Conservation (phyloP, 257 asterid species). For the Asclepias syriaca region DNA sequence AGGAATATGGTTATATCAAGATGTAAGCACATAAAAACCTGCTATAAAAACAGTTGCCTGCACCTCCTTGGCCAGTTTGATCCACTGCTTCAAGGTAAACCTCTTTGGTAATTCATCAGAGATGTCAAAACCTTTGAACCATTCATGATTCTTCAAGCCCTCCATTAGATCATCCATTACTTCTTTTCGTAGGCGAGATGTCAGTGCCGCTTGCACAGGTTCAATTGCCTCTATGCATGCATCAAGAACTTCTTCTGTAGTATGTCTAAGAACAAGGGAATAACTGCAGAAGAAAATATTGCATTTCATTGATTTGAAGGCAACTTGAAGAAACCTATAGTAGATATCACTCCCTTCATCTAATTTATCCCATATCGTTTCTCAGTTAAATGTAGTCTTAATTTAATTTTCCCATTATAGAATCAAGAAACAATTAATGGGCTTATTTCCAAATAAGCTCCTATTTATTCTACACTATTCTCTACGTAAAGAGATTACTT, state of each 20-base stretch:
- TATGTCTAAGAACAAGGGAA: slow-evolving; percentile 85
- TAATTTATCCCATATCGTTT: too few species aligned
- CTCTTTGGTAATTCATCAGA: slow-evolving; percentile 62
- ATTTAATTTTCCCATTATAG: too few species aligned
- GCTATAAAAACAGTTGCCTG: slow-evolving; percentile 82
- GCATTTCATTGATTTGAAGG: neutral
- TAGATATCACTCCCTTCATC: neutral
- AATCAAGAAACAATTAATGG: too few species aligned
- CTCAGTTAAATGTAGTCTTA: too few species aligned
- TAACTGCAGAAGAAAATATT: slow-evolving; percentile 45
- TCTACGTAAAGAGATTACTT: too few species aligned
- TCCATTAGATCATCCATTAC: slow-evolving; percentile 65
- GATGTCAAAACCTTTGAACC: slow-evolving; percentile 84
- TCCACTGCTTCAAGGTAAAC: slow-evolving; percentile 64
- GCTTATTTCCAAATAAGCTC: too few species aligned
- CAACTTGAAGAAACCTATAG: neutral
- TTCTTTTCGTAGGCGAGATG: slow-evolving; percentile 61
- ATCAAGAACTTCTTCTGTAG: slow-evolving; percentile 90
- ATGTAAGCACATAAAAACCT: slow-evolving; percentile 37
- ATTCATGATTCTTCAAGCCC: slow-evolving; percentile 58
- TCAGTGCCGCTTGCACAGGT: slow-evolving; percentile 65
- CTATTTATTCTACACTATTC: too few species aligned
- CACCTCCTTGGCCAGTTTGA: slow-evolving; percentile 66
- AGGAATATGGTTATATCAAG: neutral
- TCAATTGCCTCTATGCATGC: slow-evolving; percentile 84